A percentile compares a stretch with the other conserved stretches of the same genome.
phyloP scores from a whole-genome alignment of 345 rosid species.

The Brassica juncea region DNA sequence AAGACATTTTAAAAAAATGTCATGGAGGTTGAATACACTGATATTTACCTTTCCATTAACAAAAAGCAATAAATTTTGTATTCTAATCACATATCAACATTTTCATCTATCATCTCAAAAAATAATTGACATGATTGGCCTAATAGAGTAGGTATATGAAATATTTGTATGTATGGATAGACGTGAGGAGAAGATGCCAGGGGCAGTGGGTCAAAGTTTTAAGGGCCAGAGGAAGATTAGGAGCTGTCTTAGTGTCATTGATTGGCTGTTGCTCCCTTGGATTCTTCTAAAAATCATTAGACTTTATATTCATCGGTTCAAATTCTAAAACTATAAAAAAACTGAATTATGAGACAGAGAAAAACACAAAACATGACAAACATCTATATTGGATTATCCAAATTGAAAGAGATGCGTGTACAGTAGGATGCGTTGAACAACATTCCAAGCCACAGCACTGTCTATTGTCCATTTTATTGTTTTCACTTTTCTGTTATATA shows the following conservation, averaged over 20 bases:
- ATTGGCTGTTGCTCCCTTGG: slow-evolving; percentile 1
- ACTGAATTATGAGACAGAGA: background rate
- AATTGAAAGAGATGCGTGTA: slow-evolving; percentile 27
- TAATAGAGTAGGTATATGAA: slow-evolving; percentile 12
- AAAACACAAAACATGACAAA: slow-evolving; percentile 2
- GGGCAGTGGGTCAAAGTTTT: slow-evolving; percentile 15
- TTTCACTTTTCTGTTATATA: background rate
- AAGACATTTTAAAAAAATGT: too few relatives aligned
- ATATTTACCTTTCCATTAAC: background rate
- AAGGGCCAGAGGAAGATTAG: background rate
- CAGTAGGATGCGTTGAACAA: slow-evolving; percentile 20
- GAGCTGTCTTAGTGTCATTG: slow-evolving; percentile 19
- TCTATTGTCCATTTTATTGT: slow-evolving; percentile 4
- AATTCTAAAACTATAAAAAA: slow-evolving; percentile 1
- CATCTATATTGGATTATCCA: background rate
- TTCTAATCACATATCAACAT: background rate
- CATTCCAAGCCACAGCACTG: slow-evolving; percentile 23
- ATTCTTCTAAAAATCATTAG: slow-evolving; percentile 1
- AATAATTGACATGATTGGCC: slow-evolving; percentile 7
- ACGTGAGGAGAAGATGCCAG: slow-evolving; percentile 11
- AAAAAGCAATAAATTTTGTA: background rate
- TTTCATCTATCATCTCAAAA: background rate
- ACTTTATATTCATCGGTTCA: slow-evolving; percentile 17
- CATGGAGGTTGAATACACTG: too few relatives aligned
- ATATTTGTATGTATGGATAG: background rate